A percentile compares a stretch with the other conserved stretches of the same genome.
Conservation (phyloP, 2,329 filamentous ascomycete species). For the Allantophomopsis lycopodina region DNA sequence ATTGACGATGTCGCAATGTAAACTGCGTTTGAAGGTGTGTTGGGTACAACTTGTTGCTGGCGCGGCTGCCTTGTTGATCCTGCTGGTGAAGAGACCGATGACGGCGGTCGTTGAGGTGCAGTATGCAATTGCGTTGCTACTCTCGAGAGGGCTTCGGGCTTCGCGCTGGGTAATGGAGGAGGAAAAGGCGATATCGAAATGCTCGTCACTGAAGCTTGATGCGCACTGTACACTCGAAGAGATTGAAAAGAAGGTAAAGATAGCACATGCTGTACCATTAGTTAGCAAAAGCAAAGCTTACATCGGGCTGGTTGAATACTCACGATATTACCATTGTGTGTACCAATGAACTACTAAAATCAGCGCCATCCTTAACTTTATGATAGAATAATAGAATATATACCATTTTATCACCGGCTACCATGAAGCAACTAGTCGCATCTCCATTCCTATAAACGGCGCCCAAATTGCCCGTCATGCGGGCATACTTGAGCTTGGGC, state of each 20-base stretch:
- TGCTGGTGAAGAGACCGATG: slow-evolving; percentile 28
- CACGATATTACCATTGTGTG: slow-evolving; percentile 94
- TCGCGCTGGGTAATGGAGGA: slow-evolving; percentile 32
- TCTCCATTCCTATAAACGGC: slow-evolving; percentile 88
- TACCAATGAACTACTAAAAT: slow-evolving; percentile 63
- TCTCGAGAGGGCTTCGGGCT: slow-evolving; percentile 21
- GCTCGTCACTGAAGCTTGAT: slow-evolving; percentile 79
- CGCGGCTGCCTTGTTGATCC: slow-evolving; percentile 32
- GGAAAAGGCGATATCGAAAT: slow-evolving; percentile 85
- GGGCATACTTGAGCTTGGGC: slow-evolving; percentile 84
- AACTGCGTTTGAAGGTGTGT: slow-evolving; percentile 77
- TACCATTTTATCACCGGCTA: slow-evolving; percentile 96
- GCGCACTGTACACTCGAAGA: slow-evolving; percentile 79
- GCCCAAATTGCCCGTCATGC: slow-evolving; percentile 67
- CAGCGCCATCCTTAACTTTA: slow-evolving; percentile 11
- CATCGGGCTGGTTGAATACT: slow-evolving; percentile 21
- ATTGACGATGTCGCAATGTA: slow-evolving; percentile 89
- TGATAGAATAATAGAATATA: slow-evolving; percentile 3
- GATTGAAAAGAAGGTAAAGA: slow-evolving; percentile 71
- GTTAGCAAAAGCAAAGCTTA: slow-evolving; percentile 14
- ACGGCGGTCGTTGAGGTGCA: slow-evolving; percentile 19
- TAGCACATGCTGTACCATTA: slow-evolving; percentile 56
- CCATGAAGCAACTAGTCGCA: slow-evolving; percentile 80
- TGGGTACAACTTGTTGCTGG: slow-evolving; percentile 45
- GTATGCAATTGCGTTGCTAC: slow-evolving; percentile 15